Conservation (phyloP, 371 early-diverging fungal species). For the Mucor sp. region DNA sequence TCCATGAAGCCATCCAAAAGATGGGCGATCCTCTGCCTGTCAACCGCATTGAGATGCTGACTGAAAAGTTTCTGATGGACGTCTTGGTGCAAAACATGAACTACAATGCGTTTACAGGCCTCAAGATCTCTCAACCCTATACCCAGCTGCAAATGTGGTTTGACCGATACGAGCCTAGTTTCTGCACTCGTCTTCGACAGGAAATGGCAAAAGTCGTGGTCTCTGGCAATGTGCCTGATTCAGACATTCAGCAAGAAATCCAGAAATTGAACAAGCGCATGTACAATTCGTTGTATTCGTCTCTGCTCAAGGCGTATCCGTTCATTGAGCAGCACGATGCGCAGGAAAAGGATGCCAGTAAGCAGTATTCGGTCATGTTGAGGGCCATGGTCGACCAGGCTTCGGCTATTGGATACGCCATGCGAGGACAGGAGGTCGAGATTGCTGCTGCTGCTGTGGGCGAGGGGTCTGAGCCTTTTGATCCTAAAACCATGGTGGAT, state of each 20-base stretch:
- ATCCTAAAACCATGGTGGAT: constrained; percentile 40
- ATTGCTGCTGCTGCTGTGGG: constrained; percentile 47
- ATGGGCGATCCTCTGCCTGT: constrained; percentile 39
- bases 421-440: constrained; percentile 49
- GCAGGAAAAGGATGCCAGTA: constrained; percentile 29
- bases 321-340: constrained; percentile 44
- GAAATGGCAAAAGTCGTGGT: constrained; percentile 43
- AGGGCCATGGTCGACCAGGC: constrained; percentile 41
- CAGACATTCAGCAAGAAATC: constrained; percentile 30
- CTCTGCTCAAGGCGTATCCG: constrained; percentile 45
- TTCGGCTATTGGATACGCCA: constrained; percentile 42
- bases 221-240: constrained; percentile 19
- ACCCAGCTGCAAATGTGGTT: constrained; percentile 32
- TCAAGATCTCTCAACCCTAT: constrained; percentile 28
- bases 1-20: constrained; percentile 32
- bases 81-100: constrained; percentile 46
- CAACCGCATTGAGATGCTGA: constrained; percentile 56
- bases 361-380: constrained; percentile 35
- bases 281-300: constrained; percentile 38
- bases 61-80: constrained; percentile 63
- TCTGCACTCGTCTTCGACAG: constrained; percentile 46
- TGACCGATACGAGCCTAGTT: constrained; percentile 23
- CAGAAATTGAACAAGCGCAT: constrained; percentile 38
- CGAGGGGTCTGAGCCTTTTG: constrained; percentile 42
- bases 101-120: constrained; percentile 40